A percentile compares a stretch with the other conserved stretches of the same genome.
Conservation (phyloP, 192 early-diverging fungal species). For the Backusella psychrophila region DNA sequence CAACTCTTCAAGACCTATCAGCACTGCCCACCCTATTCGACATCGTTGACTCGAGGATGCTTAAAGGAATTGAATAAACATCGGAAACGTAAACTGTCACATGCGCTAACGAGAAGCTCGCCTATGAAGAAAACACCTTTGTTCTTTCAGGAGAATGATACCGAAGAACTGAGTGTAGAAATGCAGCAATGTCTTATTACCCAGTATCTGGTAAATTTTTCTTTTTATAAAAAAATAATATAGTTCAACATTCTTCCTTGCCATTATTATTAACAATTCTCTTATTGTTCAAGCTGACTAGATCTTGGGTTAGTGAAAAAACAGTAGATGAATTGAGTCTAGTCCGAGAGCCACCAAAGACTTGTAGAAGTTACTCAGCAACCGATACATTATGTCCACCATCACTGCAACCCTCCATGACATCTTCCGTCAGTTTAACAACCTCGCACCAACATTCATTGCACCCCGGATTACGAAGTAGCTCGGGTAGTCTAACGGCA, state of each 20-base stretch:
- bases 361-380: not conserved
- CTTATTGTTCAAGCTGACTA: constrained; percentile 38
- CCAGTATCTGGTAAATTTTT: constrained; percentile 59
- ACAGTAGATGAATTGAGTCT: constrained; percentile 73
- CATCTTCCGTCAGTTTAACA: not conserved
- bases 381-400: not conserved
- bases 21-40: constrained; percentile 51
- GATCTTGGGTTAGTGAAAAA: constrained; percentile 68
- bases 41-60: constrained; percentile 35
- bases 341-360: constrained; percentile 56
- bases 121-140: constrained; percentile 31
- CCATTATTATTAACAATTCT: not conserved
- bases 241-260: not conserved
- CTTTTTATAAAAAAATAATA: not conserved
- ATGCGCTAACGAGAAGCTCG: constrained; percentile 44
- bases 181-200: constrained; percentile 53
- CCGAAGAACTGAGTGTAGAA: constrained; percentile 33
- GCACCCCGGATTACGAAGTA: constrained; percentile 1
- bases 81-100: constrained; percentile 39
- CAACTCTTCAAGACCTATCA: constrained; percentile 50
- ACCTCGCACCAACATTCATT: not conserved
- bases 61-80: constrained; percentile 48
- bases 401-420: not conserved
- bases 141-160: constrained; percentile 41
- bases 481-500: constrained; percentile 13